These are phyloP conservation scores for Quercus wislizeni DNA, from an alignment of 306 rosid species.

Conservation along the genomic window DNA sequence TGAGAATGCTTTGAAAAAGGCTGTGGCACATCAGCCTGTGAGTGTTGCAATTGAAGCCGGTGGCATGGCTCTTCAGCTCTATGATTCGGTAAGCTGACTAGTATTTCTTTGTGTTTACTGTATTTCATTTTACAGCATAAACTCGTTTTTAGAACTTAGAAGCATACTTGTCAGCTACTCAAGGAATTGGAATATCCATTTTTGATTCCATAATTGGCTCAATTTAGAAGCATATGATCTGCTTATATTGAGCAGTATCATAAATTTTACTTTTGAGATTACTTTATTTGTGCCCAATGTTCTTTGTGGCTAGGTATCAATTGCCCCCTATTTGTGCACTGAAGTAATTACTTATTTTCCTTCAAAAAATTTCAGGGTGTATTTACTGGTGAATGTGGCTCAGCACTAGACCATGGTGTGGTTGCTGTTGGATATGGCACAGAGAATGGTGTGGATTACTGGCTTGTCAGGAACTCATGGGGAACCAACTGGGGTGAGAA, in stretches of 20 bases:
- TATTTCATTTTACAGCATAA: no score
- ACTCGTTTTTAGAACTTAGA: no score
- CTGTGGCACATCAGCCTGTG: conserved; percentile 59
- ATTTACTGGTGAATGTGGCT: conserved; percentile 75
- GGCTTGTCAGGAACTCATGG: conserved; percentile 98
- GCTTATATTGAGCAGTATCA: background rate
- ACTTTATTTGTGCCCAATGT: no score
- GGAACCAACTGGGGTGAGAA: conserved; percentile 83
- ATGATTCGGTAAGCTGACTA: conserved; percentile 41
- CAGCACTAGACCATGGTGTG: conserved; percentile 76
- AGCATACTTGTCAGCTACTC: no score
- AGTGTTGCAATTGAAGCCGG: conserved; percentile 68
- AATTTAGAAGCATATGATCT: background rate
- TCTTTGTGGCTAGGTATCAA: no score
- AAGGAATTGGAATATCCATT: no score
- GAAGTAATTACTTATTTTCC: background rate
- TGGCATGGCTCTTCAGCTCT: conserved; percentile 67
- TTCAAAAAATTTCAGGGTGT: conserved; percentile 53
- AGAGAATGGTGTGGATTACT: conserved; percentile 77
- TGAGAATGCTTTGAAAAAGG: conserved; percentile 54
- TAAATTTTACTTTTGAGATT: no score
- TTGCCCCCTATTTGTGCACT: background rate
- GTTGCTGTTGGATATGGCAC: conserved; percentile 81
- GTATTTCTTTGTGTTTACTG: background rate
- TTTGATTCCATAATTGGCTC: background rate